Base-by-base conservation (phyloP, 257 asterid genomes). In the Nicotiana undulata region DNA sequence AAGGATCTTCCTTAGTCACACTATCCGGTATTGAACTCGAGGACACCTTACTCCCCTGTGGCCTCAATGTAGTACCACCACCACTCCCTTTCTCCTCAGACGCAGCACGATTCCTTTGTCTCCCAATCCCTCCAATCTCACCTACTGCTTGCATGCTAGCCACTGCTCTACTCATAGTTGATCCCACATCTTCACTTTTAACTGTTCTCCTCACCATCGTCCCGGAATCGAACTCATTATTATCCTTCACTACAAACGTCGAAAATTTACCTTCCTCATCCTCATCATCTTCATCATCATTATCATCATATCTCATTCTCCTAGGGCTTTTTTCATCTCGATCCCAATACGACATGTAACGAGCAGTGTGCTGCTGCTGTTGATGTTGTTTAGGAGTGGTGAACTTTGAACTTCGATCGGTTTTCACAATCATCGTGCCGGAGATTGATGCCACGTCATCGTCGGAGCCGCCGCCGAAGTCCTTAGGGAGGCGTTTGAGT, bases 131-230 rank as follows among this genome's bases (percentile, higher is more conserved):
- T 40, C 49, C 98, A 46, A 82, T 84, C 58, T 91, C 97, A 82
- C 96, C 94, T 44, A 83, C 92, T 82, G 89, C 91, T 90, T 90
- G 96, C 99, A 96, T 96, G 87, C 99, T 96, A 59, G 92, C 97
- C 80, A 96, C 97, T 7, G 97, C 98, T 91, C 92, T 88, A 86
- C 93, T 91, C 97, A 96, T 94, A 52, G 96, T 90, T 70, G 90
- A 91, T 63, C 89, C 92, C 31, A 85, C 88, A 15, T 87, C 86
- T 59, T 85, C 93, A 76, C 72, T 63, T 85, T 77, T 66, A 63
- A 15, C 63, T 26, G 80, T 83, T 79, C 86, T 91, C 89, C 92
- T 92, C 86, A 92, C 93, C 87, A 92, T 81, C 24, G 95, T 92
- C 86, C 95, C 97, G 82, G 90, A 86, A 58, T 87, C 94, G 52